A percentile compares a stretch with the other conserved stretches of the same genome.
These are phyloP conservation scores for Neophaeococcomyces aloes DNA, from an alignment of 2,329 filamentous ascomycete genomes.

Conservation along the genomic window DNA sequence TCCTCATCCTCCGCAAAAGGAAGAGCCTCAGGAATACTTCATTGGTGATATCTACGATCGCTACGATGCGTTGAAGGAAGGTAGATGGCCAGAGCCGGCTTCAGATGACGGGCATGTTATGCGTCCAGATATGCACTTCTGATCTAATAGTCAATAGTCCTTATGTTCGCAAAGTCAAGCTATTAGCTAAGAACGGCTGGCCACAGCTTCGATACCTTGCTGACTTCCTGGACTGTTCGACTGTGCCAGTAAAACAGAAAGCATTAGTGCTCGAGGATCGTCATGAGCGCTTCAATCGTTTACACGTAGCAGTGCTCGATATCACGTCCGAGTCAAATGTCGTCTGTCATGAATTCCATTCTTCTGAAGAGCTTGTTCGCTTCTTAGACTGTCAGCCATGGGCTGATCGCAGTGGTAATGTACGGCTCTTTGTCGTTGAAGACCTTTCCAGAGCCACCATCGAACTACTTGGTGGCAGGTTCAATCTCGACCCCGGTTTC, in stretches of 20 bases:
- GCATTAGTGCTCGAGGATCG: background rate
- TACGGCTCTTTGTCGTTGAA: conserved; percentile 3
- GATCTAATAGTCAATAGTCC: no score
- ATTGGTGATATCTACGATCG: conserved; percentile 3
- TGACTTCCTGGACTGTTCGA: conserved; percentile 1
- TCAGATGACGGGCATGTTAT: background rate
- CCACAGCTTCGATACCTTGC: conserved; percentile 2
- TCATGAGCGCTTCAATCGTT: background rate
- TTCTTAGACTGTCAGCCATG: conserved; percentile 1
- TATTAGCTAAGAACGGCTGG: background rate
- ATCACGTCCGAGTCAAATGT: background rate
- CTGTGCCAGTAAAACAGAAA: background rate
- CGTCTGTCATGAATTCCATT: background rate
- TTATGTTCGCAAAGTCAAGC: conserved; percentile 1
- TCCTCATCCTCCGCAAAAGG: conserved; percentile 1
- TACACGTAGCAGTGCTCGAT: background rate
- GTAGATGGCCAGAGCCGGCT: background rate
- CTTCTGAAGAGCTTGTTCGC: background rate
- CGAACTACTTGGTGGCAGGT: background rate
- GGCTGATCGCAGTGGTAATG: background rate
- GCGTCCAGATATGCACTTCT: no score
- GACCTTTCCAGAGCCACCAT: background rate
- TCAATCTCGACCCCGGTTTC: background rate
- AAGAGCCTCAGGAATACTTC: conserved; percentile 1
- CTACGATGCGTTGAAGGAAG: conserved; percentile 2